Evolutionary conservation across 2,329 filamentous ascomycete genomes (phyloP).

Genomic region (Torrubiella hemipterigena): DNA sequence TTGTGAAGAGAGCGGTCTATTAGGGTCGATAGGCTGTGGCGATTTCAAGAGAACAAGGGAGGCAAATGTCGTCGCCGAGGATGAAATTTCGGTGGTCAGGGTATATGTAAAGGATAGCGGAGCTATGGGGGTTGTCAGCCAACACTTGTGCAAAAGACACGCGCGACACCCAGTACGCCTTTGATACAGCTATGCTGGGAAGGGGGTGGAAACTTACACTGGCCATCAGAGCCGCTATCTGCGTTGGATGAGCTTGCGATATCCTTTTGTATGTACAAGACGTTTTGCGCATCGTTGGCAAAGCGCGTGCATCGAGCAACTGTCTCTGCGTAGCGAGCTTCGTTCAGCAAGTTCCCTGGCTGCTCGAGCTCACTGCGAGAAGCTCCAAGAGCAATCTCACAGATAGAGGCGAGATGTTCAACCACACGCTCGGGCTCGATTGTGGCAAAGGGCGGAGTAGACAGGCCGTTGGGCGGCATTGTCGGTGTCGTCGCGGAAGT

Average conservation of each 20-base stretch:
- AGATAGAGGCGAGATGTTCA: slow-evolving; percentile 58
- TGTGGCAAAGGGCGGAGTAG: slow-evolving; percentile 33
- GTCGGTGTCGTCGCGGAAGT: slow-evolving; percentile 31
- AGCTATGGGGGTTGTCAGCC: slow-evolving; percentile 17
- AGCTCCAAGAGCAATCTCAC: slow-evolving; percentile 64
- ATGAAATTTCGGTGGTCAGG: slow-evolving; percentile 70
- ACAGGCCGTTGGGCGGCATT: slow-evolving; percentile 31
- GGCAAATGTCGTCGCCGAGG: slow-evolving; percentile 66
- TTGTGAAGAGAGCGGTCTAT: slow-evolving; percentile 71
- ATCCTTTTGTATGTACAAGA: slow-evolving; percentile 87
- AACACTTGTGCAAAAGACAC: not conserved
- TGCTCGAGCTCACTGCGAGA: slow-evolving; percentile 67
- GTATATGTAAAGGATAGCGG: slow-evolving; percentile 59
- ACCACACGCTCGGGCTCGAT: slow-evolving; percentile 60
- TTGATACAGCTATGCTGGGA: too few relatives aligned
- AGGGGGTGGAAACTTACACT: too few relatives aligned
- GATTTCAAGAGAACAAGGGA: slow-evolving; percentile 87
- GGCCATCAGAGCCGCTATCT: slow-evolving; percentile 35
- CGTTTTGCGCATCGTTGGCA: slow-evolving; percentile 75
- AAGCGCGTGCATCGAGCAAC: slow-evolving; percentile 81
- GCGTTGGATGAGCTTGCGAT: slow-evolving; percentile 40
- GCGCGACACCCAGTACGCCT: too few relatives aligned
- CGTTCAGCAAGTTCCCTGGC: slow-evolving; percentile 71
- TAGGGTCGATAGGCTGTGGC: slow-evolving; percentile 74
- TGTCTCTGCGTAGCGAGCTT: slow-evolving; percentile 62